phyloP scores from a whole-genome alignment of 208 protist genomes.

The Trypanosoma rangeli region DNA sequence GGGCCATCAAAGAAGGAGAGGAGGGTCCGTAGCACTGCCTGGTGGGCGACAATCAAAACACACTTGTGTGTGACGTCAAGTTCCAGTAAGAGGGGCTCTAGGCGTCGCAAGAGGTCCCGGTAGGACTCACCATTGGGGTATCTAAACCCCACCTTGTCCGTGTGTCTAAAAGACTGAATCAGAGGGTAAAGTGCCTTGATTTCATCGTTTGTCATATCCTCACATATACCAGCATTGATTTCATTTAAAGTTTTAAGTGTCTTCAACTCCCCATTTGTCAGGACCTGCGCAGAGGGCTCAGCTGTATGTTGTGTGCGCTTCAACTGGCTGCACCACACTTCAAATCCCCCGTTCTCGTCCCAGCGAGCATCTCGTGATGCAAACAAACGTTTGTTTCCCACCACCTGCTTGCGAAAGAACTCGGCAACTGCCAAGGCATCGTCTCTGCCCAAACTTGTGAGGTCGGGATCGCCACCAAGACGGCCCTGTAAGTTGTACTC shows the following conservation, averaged over 20 bases:
- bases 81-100: conserved; percentile 69
- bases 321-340: conserved; percentile 83
- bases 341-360: conserved; percentile 54
- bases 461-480: conserved; percentile 74
- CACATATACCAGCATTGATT: conserved; percentile 86
- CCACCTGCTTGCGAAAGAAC: conserved; percentile 66
- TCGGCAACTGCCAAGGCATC: conserved; percentile 54
- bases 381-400: conserved; percentile 48
- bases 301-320: conserved; percentile 67
- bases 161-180: conserved; percentile 66
- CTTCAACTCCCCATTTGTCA: conserved; percentile 36
- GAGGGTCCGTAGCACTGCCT: conserved; percentile 75
- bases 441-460: conserved; percentile 49
- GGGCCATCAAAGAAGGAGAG: conserved; percentile 78
- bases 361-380: conserved; percentile 30
- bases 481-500: conserved; percentile 87
- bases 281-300: conserved; percentile 45
- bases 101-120: conserved; percentile 64
- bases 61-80: conserved; percentile 51
- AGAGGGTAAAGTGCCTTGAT: conserved; percentile 62
- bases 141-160: conserved; percentile 80
- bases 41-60: conserved; percentile 77
- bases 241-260: conserved; percentile 79
- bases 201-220: conserved; percentile 86
- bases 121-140: conserved; percentile 88